Evolutionary conservation across 768 basidiomycete species (phyloP).

Genomic region (Kwoniella europaea): DNA sequence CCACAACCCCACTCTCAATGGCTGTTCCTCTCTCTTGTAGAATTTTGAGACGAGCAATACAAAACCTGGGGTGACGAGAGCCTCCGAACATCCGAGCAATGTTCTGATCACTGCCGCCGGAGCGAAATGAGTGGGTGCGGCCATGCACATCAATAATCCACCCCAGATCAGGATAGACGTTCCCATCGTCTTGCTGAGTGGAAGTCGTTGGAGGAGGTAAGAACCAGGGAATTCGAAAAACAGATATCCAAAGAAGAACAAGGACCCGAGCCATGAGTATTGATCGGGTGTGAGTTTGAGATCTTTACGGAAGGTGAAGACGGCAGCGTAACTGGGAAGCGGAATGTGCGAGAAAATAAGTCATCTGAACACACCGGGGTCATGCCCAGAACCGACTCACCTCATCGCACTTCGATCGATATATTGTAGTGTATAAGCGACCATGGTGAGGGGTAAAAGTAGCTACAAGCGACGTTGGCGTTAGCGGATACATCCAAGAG

Average conservation of each 20-base stretch:
- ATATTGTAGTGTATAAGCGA: slow-evolving; percentile 41
- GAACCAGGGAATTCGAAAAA: slow-evolving; percentile 43
- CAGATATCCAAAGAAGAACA: slow-evolving; percentile 45
- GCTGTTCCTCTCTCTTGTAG: slow-evolving; percentile 47
- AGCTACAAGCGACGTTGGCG: slow-evolving; percentile 4
- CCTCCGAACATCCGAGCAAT: slow-evolving; percentile 38
- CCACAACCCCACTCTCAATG: slow-evolving; percentile 42
- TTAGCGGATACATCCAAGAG: background rate
- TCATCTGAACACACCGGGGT: background rate
- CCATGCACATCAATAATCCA: slow-evolving; percentile 36
- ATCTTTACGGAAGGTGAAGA: slow-evolving; percentile 40
- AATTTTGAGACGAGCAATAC: slow-evolving; percentile 40
- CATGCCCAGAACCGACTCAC: slow-evolving; percentile 12
- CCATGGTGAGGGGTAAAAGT: slow-evolving; percentile 38
- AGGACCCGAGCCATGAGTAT: slow-evolving; percentile 40
- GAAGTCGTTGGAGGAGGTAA: slow-evolving; percentile 36
- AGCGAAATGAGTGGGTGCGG: slow-evolving; percentile 31
- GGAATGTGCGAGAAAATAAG: background rate
- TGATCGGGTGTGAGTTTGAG: slow-evolving; percentile 30
- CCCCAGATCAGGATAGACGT: slow-evolving; percentile 45
- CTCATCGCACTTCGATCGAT: slow-evolving; percentile 46
- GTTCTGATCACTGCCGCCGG: slow-evolving; percentile 31
- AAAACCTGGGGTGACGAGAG: slow-evolving; percentile 46
- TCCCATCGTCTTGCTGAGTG: slow-evolving; percentile 34
- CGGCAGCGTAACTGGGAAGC: slow-evolving; percentile 36